A percentile compares a stretch with the other conserved stretches of the same genome.
Conservation (phyloP, 2,329 filamentous ascomycete genomes). For the Aspergillus japonicus region DNA sequence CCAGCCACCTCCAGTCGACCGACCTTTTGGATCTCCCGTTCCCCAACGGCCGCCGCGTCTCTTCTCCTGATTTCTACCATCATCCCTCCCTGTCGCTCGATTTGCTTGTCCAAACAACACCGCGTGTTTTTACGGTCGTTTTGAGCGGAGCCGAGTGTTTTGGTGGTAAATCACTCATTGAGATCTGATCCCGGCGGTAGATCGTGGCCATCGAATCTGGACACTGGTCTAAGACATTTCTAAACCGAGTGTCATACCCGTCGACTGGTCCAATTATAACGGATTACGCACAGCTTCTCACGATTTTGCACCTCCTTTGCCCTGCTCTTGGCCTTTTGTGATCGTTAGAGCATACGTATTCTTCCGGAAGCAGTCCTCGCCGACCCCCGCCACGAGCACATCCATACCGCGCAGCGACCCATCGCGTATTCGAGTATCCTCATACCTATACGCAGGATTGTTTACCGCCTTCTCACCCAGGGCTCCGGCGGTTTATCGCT, state of each 20-base stretch:
- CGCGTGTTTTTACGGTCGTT: slow-evolving; percentile 21
- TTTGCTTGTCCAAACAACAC: slow-evolving; percentile 20
- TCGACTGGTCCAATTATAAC: slow-evolving; percentile 14
- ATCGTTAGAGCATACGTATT: slow-evolving; percentile 23
- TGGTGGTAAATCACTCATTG: slow-evolving; percentile 17
- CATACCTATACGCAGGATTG: background rate
- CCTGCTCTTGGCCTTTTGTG: slow-evolving; percentile 4
- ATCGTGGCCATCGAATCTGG: slow-evolving; percentile 15
- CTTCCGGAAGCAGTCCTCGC: slow-evolving; percentile 13
- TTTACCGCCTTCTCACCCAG: background rate
- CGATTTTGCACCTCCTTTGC: slow-evolving; percentile 12
- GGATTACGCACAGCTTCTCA: slow-evolving; percentile 7
- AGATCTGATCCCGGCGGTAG: slow-evolving; percentile 17
- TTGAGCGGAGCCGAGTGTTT: slow-evolving; percentile 18
- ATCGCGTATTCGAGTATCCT: background rate
- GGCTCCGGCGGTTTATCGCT: background rate
- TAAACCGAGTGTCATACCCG: background rate
- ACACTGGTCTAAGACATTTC: slow-evolving; percentile 15
- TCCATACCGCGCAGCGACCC: slow-evolving; percentile 11
- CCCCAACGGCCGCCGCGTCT: slow-evolving; percentile 19
- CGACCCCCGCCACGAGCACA: slow-evolving; percentile 20
- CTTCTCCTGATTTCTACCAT: slow-evolving; percentile 11
- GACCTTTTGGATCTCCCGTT: slow-evolving; percentile 33
- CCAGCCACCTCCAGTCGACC: slow-evolving; percentile 34
- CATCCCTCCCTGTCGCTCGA: slow-evolving; percentile 23